Conservation (phyloP, 495 filamentous ascomycete species). For the Trichoderma orchidacearum region DNA sequence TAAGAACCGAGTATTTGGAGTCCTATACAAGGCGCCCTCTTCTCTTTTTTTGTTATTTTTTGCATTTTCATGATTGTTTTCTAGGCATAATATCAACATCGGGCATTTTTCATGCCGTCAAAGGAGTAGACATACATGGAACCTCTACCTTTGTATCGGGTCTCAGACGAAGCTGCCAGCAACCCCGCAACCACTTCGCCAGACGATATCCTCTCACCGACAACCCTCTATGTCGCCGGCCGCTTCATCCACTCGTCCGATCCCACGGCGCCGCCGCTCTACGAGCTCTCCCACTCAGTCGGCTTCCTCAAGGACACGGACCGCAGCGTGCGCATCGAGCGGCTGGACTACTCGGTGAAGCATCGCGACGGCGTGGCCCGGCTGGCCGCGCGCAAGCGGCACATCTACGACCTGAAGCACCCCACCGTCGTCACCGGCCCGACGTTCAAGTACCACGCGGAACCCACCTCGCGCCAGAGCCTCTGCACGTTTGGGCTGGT, state of each 20-base stretch:
- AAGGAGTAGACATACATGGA: not conserved
- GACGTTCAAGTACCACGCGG: not conserved
- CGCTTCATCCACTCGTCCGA: constrained; percentile 1
- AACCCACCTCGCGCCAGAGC: not conserved
- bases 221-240: not conserved
- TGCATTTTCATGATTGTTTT: no score
- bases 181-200: not conserved
- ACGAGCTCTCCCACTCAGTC: not conserved
- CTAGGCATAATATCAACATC: no score
- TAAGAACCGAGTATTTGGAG: not conserved
- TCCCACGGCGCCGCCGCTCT: not conserved
- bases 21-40: not conserved
- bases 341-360: not conserved
- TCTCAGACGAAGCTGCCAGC: not conserved
- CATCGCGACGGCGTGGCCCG: not conserved
- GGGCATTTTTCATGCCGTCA: not conserved
- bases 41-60: no score
- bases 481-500: not conserved
- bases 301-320: not conserved
- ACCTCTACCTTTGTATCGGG: not conserved
- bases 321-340: not conserved
- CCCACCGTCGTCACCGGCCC: not conserved
- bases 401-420: constrained; percentile 1
- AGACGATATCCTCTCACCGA: not conserved
- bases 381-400: constrained; percentile 1